phyloP scores from a whole-genome alignment of 202 grass and related monocot genomes.

The Miscanthus sacchariflorus region DNA sequence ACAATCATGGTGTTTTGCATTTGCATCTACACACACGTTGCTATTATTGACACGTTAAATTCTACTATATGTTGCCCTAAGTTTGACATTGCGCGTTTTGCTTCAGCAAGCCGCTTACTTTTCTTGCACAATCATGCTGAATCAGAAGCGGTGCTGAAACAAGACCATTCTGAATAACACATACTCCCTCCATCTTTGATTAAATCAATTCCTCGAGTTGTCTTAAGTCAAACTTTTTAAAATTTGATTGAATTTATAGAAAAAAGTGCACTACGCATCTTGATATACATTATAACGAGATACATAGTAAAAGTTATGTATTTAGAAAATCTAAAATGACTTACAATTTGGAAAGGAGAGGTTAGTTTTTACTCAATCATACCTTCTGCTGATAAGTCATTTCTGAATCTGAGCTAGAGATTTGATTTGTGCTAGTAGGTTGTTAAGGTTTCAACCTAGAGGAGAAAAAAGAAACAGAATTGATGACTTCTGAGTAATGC shows the following conservation, averaged over 20 bases:
- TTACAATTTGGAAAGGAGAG: not conserved
- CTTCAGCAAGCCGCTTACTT: not conserved
- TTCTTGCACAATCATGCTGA: not conserved
- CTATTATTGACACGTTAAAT: conserved; percentile 9
- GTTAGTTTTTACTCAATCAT: not conserved
- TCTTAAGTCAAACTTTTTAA: not conserved
- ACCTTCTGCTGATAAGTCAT: not conserved
- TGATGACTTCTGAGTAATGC: conserved; percentile 37
- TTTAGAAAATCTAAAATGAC: not conserved
- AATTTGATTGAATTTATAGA: not conserved
- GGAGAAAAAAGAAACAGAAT: not conserved
- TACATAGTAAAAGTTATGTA: not conserved
- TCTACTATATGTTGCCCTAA: not conserved
- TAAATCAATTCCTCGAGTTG: not conserved
- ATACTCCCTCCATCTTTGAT: not conserved
- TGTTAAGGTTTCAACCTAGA: conserved; percentile 39
- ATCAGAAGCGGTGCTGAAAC: not conserved
- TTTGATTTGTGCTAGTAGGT: conserved; percentile 17
- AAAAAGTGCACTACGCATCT: not conserved
- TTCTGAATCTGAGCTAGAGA: conserved; percentile 28
- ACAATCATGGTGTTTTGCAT: not conserved
- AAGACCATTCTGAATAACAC: not conserved
- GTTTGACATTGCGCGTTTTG: not conserved
- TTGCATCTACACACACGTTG: not conserved
- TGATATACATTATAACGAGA: not conserved